A percentile compares a stretch with the other conserved stretches of the same genome.
Evolutionary conservation across 2,329 filamentous ascomycete species (phyloP).

Genomic region (Verticillium longisporum): DNA sequence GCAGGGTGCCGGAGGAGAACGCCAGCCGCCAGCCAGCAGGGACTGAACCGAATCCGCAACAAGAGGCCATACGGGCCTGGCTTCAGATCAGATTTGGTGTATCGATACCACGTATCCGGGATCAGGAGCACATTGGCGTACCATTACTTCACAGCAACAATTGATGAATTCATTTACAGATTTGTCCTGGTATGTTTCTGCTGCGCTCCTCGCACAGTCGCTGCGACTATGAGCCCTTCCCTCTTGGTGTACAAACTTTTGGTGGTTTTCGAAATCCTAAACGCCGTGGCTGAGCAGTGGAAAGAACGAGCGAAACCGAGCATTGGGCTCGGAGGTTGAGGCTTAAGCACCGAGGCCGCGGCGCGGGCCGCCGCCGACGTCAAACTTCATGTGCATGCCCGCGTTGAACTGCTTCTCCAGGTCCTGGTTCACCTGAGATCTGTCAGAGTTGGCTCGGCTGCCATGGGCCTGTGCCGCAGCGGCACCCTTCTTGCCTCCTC

Average conservation of each 20-base stretch:
- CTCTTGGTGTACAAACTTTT: constrained; percentile 5
- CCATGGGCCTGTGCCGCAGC: constrained; percentile 10
- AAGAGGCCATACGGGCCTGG: neutral
- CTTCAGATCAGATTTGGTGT: neutral
- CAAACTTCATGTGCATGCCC: constrained; percentile 50
- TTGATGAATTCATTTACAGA: neutral
- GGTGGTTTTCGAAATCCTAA: neutral
- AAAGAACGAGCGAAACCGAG: neutral
- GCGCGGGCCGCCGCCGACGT: constrained; percentile 36
- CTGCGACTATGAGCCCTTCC: constrained; percentile 1
- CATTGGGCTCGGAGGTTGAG: constrained; percentile 16
- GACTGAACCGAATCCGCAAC: neutral
- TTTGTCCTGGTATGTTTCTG: constrained; percentile 3
- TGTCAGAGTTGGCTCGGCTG: constrained; percentile 20
- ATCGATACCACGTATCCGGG: neutral
- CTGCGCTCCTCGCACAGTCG: constrained; percentile 8
- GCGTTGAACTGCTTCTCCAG: constrained; percentile 51
- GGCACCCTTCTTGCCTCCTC: constrained; percentile 38
- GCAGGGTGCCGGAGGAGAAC: neutral
- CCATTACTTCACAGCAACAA: neutral
- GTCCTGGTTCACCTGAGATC: constrained; percentile 37
- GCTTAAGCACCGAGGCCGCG: constrained; percentile 43
- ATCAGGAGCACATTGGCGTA: neutral
- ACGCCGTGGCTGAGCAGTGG: constrained; percentile 4
- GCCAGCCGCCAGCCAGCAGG: neutral